Evolutionary conservation across 202 grass and related monocot genomes (phyloP).

Genomic region (Carex arenaria): DNA sequence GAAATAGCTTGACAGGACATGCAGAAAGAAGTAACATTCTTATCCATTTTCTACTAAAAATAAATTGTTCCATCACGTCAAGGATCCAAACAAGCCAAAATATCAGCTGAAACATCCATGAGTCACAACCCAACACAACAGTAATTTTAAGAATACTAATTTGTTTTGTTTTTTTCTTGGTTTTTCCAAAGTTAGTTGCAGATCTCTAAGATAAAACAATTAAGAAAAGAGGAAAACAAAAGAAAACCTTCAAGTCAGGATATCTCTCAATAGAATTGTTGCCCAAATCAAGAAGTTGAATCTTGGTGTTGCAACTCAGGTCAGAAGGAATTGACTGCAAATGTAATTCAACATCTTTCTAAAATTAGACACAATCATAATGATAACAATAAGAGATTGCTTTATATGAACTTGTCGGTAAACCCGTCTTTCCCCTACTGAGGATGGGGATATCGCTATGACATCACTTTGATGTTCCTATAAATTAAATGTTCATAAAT

Average conservation of each 20-base stretch:
- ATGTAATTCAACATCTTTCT: neutral
- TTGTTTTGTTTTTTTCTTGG: neutral
- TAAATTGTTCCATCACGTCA: neutral
- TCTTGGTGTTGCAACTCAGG: slow-evolving; percentile 56
- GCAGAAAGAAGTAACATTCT: neutral
- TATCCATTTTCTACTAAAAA: neutral
- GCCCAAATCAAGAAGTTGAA: slow-evolving; percentile 83
- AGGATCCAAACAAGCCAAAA: neutral
- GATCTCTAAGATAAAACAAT: neutral
- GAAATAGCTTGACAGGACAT: neutral
- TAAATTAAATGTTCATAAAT: neutral
- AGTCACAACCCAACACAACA: neutral
- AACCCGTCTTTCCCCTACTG: neutral
- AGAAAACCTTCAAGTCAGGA: slow-evolving; percentile 73
- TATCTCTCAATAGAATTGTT: slow-evolving; percentile 72
- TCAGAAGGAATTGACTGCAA: slow-evolving; percentile 60
- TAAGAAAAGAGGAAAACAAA: neutral
- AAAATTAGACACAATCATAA: slow-evolving; percentile 13
- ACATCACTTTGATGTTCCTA: neutral
- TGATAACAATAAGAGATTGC: slow-evolving; percentile 7
- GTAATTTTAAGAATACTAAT: neutral
- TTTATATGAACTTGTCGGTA: neutral
- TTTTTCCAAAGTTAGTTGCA: neutral
- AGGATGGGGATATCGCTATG: neutral
- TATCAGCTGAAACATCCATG: neutral